Evolutionary conservation across 495 filamentous ascomycete species (phyloP), one percentile per base, ranked within the genome.

Genomic region (Tuber calosporum): DNA sequence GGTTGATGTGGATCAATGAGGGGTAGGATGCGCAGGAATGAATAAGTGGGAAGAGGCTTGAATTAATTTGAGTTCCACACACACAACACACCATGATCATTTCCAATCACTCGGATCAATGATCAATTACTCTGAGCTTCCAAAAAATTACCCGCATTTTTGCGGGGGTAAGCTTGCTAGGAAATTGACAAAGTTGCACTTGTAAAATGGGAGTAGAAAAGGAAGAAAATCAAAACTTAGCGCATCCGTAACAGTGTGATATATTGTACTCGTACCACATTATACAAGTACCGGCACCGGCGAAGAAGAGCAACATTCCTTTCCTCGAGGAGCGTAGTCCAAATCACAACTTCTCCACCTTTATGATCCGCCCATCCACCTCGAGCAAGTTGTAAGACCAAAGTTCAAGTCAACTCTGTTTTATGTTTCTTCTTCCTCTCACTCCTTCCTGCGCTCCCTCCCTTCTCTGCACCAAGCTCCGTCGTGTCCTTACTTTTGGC

Each of bases 41-140:
- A 30, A 62, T 62, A 11, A n/a, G 53, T 62, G 53, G 53, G 53
- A 62, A 58, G 48, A 22, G n/a, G 48, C n/a, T 62, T 62, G 53
- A 62, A 62, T 62, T 62, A 62, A 62, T 62, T 62, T 62, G 53
- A 62, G 53, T 62, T 62, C 4, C 53, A 62, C 53, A 17, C 42
- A 42, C 6, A 62, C 26, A n/a, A 26, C 45, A 20, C 42, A 26
- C 1, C 45, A 3, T 62, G 53, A 62, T 62, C 53, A 62, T 30
- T 15, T 30, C 9, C 26, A 30, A 62, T 62, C 53, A 62, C 53
- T 62, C 53, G 53, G 53, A 62, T 26, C 53, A 62, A 62, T n/a
- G 45, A 26, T 53, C 22, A 9, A 53, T 62, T 62, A 62, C 53
- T 62, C 53, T 62, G 26, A 62, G 53, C 53, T 13, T 62, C 26